A percentile compares a stretch with the other conserved stretches of the same genome.
Conservation (phyloP, 305 asterid species). For the Fraxinus sp. region DNA sequence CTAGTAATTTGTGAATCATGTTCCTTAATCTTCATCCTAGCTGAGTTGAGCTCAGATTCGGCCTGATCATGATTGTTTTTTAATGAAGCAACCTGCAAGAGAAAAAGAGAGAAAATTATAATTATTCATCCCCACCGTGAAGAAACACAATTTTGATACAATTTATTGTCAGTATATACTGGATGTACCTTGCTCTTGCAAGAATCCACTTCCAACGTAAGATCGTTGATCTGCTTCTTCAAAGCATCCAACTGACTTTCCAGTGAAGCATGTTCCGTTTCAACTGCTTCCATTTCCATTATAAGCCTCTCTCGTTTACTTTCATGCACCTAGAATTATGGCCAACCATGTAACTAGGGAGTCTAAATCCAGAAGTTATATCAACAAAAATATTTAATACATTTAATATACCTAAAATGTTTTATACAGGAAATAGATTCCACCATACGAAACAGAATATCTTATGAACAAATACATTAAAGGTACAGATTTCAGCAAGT, state of each 20-base stretch:
- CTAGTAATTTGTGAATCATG: conserved; percentile 72
- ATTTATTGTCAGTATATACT: conserved; percentile 12
- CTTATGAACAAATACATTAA: neutral
- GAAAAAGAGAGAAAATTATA: conserved; percentile 31
- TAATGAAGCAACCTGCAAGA: conserved; percentile 61
- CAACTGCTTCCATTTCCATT: conserved; percentile 91
- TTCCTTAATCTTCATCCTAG: conserved; percentile 79
- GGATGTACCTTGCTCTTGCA: conserved; percentile 67
- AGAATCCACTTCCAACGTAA: conserved; percentile 53
- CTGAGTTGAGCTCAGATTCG: conserved; percentile 70
- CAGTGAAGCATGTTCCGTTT: conserved; percentile 53
- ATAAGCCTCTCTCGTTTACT: conserved; percentile 78
- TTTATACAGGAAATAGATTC: neutral
- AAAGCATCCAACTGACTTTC: conserved; percentile 45
- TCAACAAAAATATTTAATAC: neutral
- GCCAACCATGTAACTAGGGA: conserved; percentile 23
- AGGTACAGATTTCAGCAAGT: neutral
- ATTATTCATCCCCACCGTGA: conserved; percentile 11
- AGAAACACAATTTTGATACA: neutral
- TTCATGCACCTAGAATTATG: conserved; percentile 66
- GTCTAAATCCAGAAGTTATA: conserved; percentile 3
- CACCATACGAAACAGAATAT: conserved; percentile 14
- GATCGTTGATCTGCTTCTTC: conserved; percentile 43
- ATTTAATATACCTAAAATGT: neutral
- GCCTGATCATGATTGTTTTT: conserved; percentile 46